Percentiles rank a stretch among this genome's conserved stretches.
Evolutionary conservation across 306 rosid genomes (phyloP).

Genomic region (Cucumis sativus): Cucumber_9930_V3 NC_026659.2:26080501-26081000

Average conservation of each 20-base stretch:
- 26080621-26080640: conserved; percentile 56
- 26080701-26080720: conserved; percentile 62
- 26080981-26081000: conserved; percentile 40
- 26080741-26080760: conserved; percentile 59
- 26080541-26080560: conserved; percentile 70
- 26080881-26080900: conserved; percentile 36
- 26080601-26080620: conserved; percentile 61
- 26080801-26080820: conserved; percentile 34
- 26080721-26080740: conserved; percentile 73
- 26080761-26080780: conserved; percentile 55
- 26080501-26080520: conserved; percentile 78
- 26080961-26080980: conserved; percentile 41
- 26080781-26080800: conserved; percentile 68
- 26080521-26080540: conserved; percentile 71
- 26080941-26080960: conserved; percentile 12
- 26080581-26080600: conserved; percentile 94
- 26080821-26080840: conserved; percentile 45
- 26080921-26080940: background rate
- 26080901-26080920: conserved; percentile 9
- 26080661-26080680: conserved; percentile 62
- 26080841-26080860: conserved; percentile 53
- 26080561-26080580: conserved; percentile 46
- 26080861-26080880: conserved; percentile 47
- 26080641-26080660: conserved; percentile 69
- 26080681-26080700: conserved; percentile 63